Base-by-base conservation (phyloP, 345 rosid genomes). In the Acer saccharum region DNA sequence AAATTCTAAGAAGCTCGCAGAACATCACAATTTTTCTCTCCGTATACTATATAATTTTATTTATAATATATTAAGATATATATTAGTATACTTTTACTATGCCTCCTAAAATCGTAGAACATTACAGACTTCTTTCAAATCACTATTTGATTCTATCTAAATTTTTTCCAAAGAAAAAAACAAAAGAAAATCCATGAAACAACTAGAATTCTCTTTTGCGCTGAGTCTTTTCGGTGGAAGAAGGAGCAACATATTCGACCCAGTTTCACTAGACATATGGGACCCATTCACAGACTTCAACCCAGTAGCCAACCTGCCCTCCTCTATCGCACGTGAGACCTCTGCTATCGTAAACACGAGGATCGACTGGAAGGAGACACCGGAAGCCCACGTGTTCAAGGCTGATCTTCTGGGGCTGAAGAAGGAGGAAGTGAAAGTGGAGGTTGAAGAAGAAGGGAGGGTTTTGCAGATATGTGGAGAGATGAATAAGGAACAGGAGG, bases 311-410 rank as follows among this genome's bases (percentile, higher is more conserved):
- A 68, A 68, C 2, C 29, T 60, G 20, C 76, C 78, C 2, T 41
- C 73, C 0, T 63, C 50, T 46, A 1, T 10, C 10, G 67, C 66
- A 0, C 58, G 70, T 10, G 84, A 84, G 11, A 46, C 73, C 0
- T 64, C 80, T 35, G 71, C 84, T 3, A 29, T 81, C 9, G 78
- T 84, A 39, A 81, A 78, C 69, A 55, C 73, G 0, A 77, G 69
- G 23, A 78, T 85, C 10, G 87, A 85, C 14, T 85, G 84, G 88
- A 82, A 27, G 41, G 88, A 85, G 73, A 82, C 88, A 23, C 77
- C 84, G 13, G 83, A 82, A 23, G 83, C 84, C 17, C 86, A 82
- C 44, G 73, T 85, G 20, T 80, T 85, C 65, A 80, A 82, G 61
- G 88, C 80, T 2, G 84, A 84, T 48, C 58, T 84, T 58, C 84